A percentile compares a stretch with the other conserved stretches of the same genome.
Conservation (phyloP, 331 rosid genomes). For the Spiraea crenata region DNA sequence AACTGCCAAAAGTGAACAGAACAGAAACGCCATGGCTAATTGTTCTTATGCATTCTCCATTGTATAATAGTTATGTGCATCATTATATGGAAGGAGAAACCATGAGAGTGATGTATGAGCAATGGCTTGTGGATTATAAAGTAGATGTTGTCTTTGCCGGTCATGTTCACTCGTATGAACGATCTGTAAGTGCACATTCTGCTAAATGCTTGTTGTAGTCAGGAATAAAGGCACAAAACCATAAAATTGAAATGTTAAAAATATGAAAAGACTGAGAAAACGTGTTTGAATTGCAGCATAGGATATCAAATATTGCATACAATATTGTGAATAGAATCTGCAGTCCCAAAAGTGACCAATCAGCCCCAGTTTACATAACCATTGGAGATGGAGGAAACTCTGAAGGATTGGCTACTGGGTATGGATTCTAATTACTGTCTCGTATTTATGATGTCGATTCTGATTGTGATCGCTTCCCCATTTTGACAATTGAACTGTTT, state of each 20-base stretch:
- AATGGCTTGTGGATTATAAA: conserved; percentile 45
- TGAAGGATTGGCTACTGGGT: conserved; percentile 67
- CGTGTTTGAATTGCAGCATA: conserved; percentile 44
- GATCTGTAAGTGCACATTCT: conserved; percentile 36
- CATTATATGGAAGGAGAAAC: conserved; percentile 61
- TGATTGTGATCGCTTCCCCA: not conserved
- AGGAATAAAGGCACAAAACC: too few species aligned
- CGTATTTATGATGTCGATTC: not conserved
- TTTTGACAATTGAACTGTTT: not conserved
- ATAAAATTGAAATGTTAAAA: too few species aligned
- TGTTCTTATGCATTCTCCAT: conserved; percentile 46
- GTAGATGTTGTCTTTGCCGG: conserved; percentile 48
- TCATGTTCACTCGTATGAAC: conserved; percentile 57
- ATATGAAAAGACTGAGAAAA: too few species aligned
- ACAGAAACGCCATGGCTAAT: conserved; percentile 55
- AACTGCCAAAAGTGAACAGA: conserved; percentile 44
- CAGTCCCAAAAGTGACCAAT: conserved; percentile 42
- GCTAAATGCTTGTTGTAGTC: not conserved
- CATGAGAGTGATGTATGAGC: conserved; percentile 50
- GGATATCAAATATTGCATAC: conserved; percentile 63
- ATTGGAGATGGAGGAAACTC: conserved; percentile 88
- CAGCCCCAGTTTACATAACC: conserved; percentile 74
- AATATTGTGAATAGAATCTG: conserved; percentile 52
- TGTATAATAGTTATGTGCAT: conserved; percentile 45
- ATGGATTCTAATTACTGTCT: conserved; percentile 12